These are phyloP conservation scores for Sindora glabra DNA, from an alignment of 306 rosid genomes.

Conservation along the genomic window DNA sequence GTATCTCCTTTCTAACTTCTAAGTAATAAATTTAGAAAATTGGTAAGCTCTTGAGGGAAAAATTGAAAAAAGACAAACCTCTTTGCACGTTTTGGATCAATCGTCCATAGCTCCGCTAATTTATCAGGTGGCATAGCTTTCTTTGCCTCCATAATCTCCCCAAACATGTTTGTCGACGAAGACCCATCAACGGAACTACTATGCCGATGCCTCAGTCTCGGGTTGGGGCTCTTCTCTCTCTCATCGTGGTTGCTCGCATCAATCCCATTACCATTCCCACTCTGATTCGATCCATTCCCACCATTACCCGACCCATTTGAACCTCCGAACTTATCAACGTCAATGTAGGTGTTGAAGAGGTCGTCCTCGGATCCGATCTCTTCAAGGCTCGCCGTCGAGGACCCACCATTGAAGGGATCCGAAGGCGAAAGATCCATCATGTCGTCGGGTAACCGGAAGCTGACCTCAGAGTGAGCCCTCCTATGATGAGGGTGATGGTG, in stretches of 20 bases:
- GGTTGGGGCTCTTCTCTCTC: conserved; percentile 46
- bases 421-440: conserved; percentile 69
- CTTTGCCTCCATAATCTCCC: conserved; percentile 95
- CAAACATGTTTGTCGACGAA: conserved; percentile 59
- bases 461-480: conserved; percentile 73
- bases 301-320: conserved; percentile 10
- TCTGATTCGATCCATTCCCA: conserved; percentile 46
- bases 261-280: conserved; percentile 29
- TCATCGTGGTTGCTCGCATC: conserved; percentile 32
- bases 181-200: conserved; percentile 81
- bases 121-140: conserved; percentile 99
- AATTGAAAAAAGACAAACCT: conserved; percentile 41
- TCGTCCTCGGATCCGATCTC: conserved; percentile 98
- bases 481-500: conserved; percentile 47
- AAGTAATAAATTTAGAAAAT: background rate
- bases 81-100: conserved; percentile 98
- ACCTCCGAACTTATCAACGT: conserved; percentile 74
- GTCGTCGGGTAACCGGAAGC: conserved; percentile 68
- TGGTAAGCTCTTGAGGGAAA: background rate
- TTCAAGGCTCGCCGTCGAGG: conserved; percentile 72
- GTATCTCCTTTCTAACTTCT: background rate
- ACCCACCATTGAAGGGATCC: conserved; percentile 80
- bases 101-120: conserved; percentile 93
- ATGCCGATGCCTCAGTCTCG: conserved; percentile 63
- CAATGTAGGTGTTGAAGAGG: conserved; percentile 93